Evolutionary conservation across 108 stramenopile species (phyloP).

Genomic region (Epithemia pelagica): DNA sequence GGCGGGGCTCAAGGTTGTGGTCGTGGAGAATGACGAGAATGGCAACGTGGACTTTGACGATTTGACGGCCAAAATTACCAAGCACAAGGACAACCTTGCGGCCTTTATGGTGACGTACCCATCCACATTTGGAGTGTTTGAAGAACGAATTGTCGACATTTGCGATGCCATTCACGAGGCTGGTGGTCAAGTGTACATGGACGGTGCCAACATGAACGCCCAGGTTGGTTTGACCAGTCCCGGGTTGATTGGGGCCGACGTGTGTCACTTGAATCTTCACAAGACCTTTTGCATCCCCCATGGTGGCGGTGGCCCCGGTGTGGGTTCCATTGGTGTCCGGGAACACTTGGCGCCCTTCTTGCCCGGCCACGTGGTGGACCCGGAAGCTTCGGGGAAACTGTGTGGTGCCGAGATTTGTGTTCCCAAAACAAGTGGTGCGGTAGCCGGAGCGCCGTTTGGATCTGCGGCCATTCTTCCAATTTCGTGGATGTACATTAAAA

Average conservation of each 20-base stretch:
- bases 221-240: constrained; percentile 97
- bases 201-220: constrained; percentile 99
- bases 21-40: constrained; percentile 88
- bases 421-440: constrained; percentile 68
- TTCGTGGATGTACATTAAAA: constrained; percentile 99
- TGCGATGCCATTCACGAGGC: constrained; percentile 82
- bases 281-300: constrained; percentile 99
- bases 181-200: constrained; percentile 99
- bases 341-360: constrained; percentile 94
- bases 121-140: constrained; percentile 98
- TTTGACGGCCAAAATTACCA: constrained; percentile 82
- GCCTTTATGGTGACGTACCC: constrained; percentile 99
- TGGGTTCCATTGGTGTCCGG: constrained; percentile 96
- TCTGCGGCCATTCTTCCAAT: constrained; percentile 98
- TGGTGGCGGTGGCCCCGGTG: constrained; percentile 98
- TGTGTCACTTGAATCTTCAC: constrained; percentile 99
- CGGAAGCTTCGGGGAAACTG: constrained; percentile 73
- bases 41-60: constrained; percentile 95
- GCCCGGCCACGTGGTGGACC: constrained; percentile 90
- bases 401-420: constrained; percentile 73
- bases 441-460: constrained; percentile 97
- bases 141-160: constrained; percentile 92
- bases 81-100: constrained; percentile 88
- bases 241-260: constrained; percentile 95
- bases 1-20: constrained; percentile 96